Evolutionary conservation across 2,329 filamentous ascomycete genomes (phyloP).

Genomic region (Akanthomyces dipterigenus): DNA sequence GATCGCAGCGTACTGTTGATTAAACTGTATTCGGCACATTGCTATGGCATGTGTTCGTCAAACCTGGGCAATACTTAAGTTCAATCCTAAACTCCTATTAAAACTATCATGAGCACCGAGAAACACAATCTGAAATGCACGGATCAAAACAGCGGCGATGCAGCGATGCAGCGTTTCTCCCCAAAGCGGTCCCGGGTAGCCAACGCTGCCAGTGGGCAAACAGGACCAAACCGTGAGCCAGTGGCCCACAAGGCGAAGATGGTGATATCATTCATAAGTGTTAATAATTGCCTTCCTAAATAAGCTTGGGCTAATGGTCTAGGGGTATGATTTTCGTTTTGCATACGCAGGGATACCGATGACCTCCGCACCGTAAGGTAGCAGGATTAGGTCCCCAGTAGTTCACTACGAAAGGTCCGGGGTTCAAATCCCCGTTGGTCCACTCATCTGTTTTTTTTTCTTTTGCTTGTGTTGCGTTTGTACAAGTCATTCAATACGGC

Average conservation of each 20-base stretch:
- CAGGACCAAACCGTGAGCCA: no score
- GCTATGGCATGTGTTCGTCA: no score
- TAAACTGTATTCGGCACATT: no score
- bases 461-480: background rate
- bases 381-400: constrained; percentile 10
- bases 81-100: no score
- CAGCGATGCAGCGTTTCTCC: background rate
- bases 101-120: no score
- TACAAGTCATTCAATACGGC: background rate
- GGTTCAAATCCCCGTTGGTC: constrained; percentile 13
- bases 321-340: constrained; percentile 14
- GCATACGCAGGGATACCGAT: constrained; percentile 12
- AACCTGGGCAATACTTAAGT: no score
- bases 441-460: background rate
- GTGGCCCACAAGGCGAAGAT: no score
- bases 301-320: constrained; percentile 11
- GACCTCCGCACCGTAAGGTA: constrained; percentile 12
- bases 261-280: background rate
- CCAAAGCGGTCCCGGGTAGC: background rate
- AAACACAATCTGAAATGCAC: no score
- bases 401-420: constrained; percentile 12
- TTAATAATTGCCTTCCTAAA: background rate
- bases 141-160: background rate
- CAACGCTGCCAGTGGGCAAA: background rate
- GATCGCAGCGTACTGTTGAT: no score